These are phyloP conservation scores for Phytophthora pini DNA, from an alignment of 352 stramenopile genomes.

Conservation along the genomic window DNA sequence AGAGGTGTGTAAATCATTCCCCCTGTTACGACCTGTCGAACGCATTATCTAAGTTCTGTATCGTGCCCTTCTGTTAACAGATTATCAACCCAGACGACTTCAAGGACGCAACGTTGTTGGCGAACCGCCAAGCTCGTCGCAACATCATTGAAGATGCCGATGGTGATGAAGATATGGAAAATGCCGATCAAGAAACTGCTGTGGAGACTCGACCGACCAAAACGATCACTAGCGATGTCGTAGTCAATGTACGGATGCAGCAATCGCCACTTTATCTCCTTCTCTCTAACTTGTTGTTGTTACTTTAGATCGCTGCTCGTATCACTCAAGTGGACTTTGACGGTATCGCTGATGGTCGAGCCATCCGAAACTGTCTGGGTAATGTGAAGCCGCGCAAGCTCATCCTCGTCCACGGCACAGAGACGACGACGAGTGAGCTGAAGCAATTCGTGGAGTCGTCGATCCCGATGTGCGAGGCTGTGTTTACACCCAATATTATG, in stretches of 20 bases:
- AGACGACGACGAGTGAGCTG: conserved; percentile 79
- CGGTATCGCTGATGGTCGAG: conserved; percentile 80
- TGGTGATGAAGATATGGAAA: conserved; percentile 75
- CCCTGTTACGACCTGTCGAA: neutral
- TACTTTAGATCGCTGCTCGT: conserved; percentile 68
- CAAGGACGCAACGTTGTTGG: conserved; percentile 73
- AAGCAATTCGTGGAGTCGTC: conserved; percentile 86
- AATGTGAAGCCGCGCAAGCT: conserved; percentile 91
- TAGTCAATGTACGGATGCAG: conserved; percentile 54
- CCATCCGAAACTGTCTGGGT: conserved; percentile 88
- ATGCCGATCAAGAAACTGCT: conserved; percentile 60
- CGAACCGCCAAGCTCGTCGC: conserved; percentile 67
- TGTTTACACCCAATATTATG: conserved; percentile 88
- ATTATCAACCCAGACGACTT: conserved; percentile 88
- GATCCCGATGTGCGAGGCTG: conserved; percentile 85
- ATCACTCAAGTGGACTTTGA: conserved; percentile 88
- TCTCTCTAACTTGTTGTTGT: conserved; percentile 6
- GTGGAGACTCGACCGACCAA: conserved; percentile 83
- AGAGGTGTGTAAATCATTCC: conserved; percentile 46
- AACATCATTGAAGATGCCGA: conserved; percentile 70
- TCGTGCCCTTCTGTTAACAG: conserved; percentile 22
- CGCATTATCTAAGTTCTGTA: neutral
- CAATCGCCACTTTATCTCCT: neutral
- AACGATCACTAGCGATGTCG: conserved; percentile 73
- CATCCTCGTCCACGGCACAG: conserved; percentile 87